These are phyloP conservation scores for Penicillium vulpinum DNA, from an alignment of 2,329 filamentous ascomycete genomes.

Conservation along the genomic window DNA sequence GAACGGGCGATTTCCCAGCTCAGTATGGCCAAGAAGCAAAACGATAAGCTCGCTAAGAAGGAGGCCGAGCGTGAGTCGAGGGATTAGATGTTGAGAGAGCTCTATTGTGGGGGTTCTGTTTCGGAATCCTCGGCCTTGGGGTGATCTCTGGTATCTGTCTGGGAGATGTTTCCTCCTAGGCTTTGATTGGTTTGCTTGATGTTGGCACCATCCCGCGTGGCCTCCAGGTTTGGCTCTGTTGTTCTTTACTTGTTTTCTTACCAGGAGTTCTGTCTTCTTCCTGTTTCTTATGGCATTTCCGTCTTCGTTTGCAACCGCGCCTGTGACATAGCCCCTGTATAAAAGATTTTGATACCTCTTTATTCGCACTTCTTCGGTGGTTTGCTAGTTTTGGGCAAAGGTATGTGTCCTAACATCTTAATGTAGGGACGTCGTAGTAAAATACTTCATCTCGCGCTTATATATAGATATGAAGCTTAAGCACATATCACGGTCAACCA, in stretches of 20 bases:
- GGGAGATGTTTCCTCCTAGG: slow-evolving; percentile 3
- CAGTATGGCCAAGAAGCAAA: slow-evolving; percentile 48
- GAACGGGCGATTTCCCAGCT: slow-evolving; percentile 62
- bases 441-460: background rate
- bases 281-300: slow-evolving; percentile 19
- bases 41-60: slow-evolving; percentile 32
- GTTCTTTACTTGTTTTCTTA: slow-evolving; percentile 12
- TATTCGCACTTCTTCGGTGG: background rate
- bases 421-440: background rate
- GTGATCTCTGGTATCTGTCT: background rate
- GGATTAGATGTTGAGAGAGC: background rate
- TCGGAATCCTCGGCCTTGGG: background rate
- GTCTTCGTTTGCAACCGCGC: slow-evolving; percentile 17
- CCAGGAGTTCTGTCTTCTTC: slow-evolving; percentile 22
- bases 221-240: slow-evolving; percentile 6
- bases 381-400: background rate
- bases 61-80: slow-evolving; percentile 22
- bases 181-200: background rate
- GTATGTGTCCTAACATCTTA: background rate
- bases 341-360: slow-evolving; percentile 26
- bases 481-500: background rate
- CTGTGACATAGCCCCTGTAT: slow-evolving; percentile 33
- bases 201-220: background rate
- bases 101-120: background rate
- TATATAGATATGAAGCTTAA: background rate